Evolutionary conservation across 257 asterid species (phyloP), one percentile per base, ranked within the genome.

Genomic region (Forsythia viridissima): DNA sequence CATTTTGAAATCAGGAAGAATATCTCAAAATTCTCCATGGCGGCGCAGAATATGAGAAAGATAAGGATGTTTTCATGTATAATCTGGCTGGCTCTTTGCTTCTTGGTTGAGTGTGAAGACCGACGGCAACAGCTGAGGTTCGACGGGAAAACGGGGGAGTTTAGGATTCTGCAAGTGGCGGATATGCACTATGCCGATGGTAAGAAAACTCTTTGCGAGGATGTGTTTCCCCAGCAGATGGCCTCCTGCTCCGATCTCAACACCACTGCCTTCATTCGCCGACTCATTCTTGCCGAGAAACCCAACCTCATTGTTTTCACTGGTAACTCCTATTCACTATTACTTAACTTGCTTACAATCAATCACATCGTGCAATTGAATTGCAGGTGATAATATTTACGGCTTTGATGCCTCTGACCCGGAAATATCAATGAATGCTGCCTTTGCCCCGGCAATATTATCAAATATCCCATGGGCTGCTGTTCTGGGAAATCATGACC

Each of bases 171-270:
- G 38, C 99, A 94, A 81, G 97, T 94, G 71, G 98, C 99, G 34
- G 99, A 94, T 73, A 94, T 94, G 98, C 99, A 94, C 84, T 93
- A 41, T 59, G 99, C 86, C 75, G 76, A 90, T 83, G 99, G 99
- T 18, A 84, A 86, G 75, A 77, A 20, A 0, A 93, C 99, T 16
- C 89, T 85, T 7, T 94, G 99, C 87, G 69, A 72, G 79, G 93
- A 94, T 72, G 94, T 94, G 34, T 81, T 86, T 20, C 97, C 97
- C 1, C 41, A 44, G 42, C 97, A 94, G 85, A 77, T 82, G 79
- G 7, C 88, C 0, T 72, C 90, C 30, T 94, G 98, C 86, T 89
- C 98, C 48, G 98, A 94, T 80, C 94, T 94, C 80, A 94, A 94
- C 83, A 94, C 98, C 80, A 91, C 97, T 52, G 90, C 89, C 81